Evolutionary conservation across 441 rosid species (phyloP), one percentile per base, ranked within the genome.

Genomic region (Manihot esculenta): DNA sequence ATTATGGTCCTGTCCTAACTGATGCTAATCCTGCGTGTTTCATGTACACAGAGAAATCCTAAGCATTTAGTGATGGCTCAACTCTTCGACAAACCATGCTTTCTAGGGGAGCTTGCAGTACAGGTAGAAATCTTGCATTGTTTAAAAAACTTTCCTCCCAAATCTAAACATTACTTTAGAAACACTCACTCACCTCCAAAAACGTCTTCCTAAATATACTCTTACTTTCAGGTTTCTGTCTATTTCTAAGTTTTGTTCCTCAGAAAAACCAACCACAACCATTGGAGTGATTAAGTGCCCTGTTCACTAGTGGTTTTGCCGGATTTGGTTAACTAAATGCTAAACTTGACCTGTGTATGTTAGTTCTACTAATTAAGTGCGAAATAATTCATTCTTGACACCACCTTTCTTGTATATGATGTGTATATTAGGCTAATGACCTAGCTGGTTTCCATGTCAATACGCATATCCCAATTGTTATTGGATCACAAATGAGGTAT

Each of bases 31-130:
- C 62, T 41, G 23, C 27, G 33, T 72, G 63, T 75, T 62, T 7
- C 42, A 53, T 57, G 10, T 73, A 23, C 74, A 80, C 87, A 95
- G 97, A 84, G 86, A 73, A 87, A 95, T 73, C 78, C 88, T 33
- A 93, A 89, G 82, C 92, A 95, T 77, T 73, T 92, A 74, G 38
- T 92, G 76, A 76, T 95, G 76, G 99, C 97, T 49, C 98, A 93
- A 72, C 95, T 93, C 66, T 93, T 95, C 70, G 98, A 95, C 79
- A 94, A 94, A 77, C 99, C 99, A 47, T 94, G 98, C 82, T 94
- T 94, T 77, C 91, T 94, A 14, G 98, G 98, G 6, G 74, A 89
- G 77, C 96, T 95, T 41, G 99, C 96, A 41, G 66, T 89, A 35
- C 83, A 89, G 88, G 94, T 87, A 77, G 68, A 33, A 73, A 64